These are phyloP conservation scores for Takakia lepidozioides DNA, from an alignment of 225 moss, liverwort and hornwort species.

Conservation along the genomic window DNA sequence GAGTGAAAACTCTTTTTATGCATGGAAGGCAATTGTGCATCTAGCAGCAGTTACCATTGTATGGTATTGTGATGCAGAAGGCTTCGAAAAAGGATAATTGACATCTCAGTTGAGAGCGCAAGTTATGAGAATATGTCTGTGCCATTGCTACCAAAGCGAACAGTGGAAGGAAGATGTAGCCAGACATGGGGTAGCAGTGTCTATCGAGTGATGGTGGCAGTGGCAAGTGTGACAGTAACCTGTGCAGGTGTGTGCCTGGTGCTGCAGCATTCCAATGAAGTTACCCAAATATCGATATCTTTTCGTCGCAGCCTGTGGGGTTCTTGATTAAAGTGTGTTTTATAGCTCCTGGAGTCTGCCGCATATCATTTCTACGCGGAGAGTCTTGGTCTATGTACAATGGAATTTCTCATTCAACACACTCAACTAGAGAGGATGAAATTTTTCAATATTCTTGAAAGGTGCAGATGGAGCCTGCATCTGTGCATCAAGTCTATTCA, in stretches of 20 bases:
- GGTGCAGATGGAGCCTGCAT: too few relatives aligned
- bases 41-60: too few relatives aligned
- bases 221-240: conserved; percentile 42
- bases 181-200: conserved; percentile 25
- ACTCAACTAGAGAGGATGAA: too few relatives aligned
- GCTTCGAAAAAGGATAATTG: conserved; percentile 30
- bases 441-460: too few relatives aligned
- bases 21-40: not conserved
- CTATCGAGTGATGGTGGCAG: conserved; percentile 29
- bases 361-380: too few relatives aligned
- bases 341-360: too few relatives aligned
- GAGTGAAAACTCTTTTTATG: not conserved
- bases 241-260: conserved; percentile 66
- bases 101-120: conserved; percentile 26
- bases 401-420: too few relatives aligned
- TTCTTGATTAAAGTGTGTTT: conserved; percentile 34
- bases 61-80: conserved; percentile 1
- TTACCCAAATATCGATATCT: conserved; percentile 33
- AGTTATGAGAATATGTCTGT: conserved; percentile 5
- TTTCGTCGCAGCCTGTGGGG: conserved; percentile 49
- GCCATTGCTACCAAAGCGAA: conserved; percentile 24
- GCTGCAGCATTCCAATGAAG: conserved; percentile 54
- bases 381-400: too few relatives aligned
- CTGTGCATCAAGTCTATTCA: too few relatives aligned
- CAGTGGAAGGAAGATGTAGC: conserved; percentile 16